Evolutionary conservation across 495 filamentous ascomycete species (phyloP).

Genomic region (Pyrenula massariospora): DNA sequence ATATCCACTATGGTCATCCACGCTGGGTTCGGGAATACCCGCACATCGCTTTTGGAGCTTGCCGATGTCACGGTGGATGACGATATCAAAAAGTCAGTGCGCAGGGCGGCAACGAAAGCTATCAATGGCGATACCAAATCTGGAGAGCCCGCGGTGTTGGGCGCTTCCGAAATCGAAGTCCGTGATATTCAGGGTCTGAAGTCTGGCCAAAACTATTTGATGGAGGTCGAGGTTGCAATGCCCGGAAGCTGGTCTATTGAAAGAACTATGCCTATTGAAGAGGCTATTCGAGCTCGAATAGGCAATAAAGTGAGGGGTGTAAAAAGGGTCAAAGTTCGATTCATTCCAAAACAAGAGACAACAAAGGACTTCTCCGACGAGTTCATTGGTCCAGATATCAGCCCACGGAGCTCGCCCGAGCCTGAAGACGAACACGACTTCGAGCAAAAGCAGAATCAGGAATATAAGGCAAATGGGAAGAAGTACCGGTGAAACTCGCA

Average conservation of each 20-base stretch:
- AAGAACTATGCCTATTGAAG: constrained; percentile 56
- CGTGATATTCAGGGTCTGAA: constrained; percentile 78
- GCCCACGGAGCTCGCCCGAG: constrained; percentile 52
- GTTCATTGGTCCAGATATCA: constrained; percentile 61
- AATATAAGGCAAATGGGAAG: constrained; percentile 16
- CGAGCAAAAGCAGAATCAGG: constrained; percentile 27
- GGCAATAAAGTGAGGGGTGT: constrained; percentile 70
- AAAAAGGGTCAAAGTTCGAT: constrained; percentile 67
- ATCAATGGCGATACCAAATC: constrained; percentile 23
- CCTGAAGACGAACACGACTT: constrained; percentile 41
- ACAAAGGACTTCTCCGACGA: constrained; percentile 54
- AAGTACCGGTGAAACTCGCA: constrained; percentile 14
- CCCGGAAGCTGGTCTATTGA: constrained; percentile 61
- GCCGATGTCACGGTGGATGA: constrained; percentile 80
- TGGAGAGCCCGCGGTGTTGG: constrained; percentile 10
- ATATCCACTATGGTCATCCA: constrained; percentile 89
- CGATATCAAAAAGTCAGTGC: constrained; percentile 63
- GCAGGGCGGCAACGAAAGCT: constrained; percentile 46
- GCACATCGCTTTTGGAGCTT: constrained; percentile 69
- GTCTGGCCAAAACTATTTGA: constrained; percentile 85
- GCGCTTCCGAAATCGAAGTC: constrained; percentile 43
- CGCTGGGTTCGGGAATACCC: constrained; percentile 79
- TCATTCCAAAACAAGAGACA: constrained; percentile 52
- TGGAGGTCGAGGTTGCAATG: constrained; percentile 76
- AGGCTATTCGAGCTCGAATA: constrained; percentile 53